Base-by-base conservation (phyloP, 305 asterid genomes). In the Fraxinus xanthoxyloides region DNA sequence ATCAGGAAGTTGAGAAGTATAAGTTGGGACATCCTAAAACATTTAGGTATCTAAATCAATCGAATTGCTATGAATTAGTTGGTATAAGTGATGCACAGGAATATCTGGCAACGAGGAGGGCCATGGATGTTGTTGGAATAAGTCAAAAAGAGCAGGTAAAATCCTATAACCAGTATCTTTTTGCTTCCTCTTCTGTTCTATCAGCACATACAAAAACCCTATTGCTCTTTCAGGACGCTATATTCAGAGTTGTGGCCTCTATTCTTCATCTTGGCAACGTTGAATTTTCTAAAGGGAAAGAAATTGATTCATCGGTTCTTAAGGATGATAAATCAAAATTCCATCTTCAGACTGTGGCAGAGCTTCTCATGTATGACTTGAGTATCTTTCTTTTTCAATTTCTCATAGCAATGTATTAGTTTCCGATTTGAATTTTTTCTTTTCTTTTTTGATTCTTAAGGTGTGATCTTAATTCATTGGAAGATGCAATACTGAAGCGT, bases 71-170 rank as follows among this genome's bases (percentile, higher is more conserved):
- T 82, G 95, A 93, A 82, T 90, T 93, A 32, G 94, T 86, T 78
- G 97, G 97, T 70, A 67, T 93, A 48, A 90, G 86, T 87, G 98
- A 94, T 88, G 93, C 96, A 84, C 95, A 90, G 36, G 98, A 93
- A 19, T 94, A 88, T 87, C 91, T 94, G 85, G 97, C 90, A 19
- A 93, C 97, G 76, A 88, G 98, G 84, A 89, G 94, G 82, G 98
- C 97, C 79, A 94, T 94, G 98, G 97, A 92, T 87, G 77, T 93
- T 78, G 96, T 94, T 51, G 98, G 98, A 78, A 94, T 94, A 85
- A 94, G 95, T 85, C 88, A 87, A 83, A 80, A 88, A 78, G 97
- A 94, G 83, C 97, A 94, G 95, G 98, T 93, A 77, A 75, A 46
- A 35, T 84, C 75, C 80, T 80, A 78, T 59, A 21, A 30, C 72